A percentile compares a stretch with the other conserved stretches of the same genome.
These are phyloP conservation scores for Populus tomentosa DNA, from an alignment of 441 rosid genomes.

Conservation along the genomic window DNA sequence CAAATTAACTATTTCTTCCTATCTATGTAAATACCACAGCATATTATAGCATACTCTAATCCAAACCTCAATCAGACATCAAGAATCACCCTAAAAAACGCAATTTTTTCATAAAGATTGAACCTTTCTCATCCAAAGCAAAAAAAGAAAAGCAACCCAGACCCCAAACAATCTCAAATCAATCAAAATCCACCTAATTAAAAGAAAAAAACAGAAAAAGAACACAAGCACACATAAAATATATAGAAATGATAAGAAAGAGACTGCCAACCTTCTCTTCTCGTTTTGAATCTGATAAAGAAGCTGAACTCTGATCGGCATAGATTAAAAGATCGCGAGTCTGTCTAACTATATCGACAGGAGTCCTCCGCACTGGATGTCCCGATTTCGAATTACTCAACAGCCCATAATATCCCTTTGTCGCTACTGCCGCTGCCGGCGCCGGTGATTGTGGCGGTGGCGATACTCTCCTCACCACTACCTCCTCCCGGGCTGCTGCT, in stretches of 20 bases:
- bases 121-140: too few relatives aligned
- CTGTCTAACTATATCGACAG: constrained; percentile 78
- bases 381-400: too few relatives aligned
- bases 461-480: constrained; percentile 40
- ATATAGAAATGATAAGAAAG: not conserved
- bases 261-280: constrained; percentile 63
- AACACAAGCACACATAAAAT: not conserved
- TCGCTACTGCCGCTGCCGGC: constrained; percentile 20
- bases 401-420: constrained; percentile 6
- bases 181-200: too few relatives aligned
- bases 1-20: too few relatives aligned
- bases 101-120: too few relatives aligned
- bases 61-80: too few relatives aligned
- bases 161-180: too few relatives aligned
- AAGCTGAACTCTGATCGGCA: constrained; percentile 25
- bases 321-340: constrained; percentile 80
- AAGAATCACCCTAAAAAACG: too few relatives aligned
- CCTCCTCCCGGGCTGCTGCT: constrained; percentile 5
- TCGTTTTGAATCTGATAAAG: constrained; percentile 52
- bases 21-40: too few relatives aligned
- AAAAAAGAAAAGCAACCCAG: too few relatives aligned
- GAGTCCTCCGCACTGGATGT: constrained; percentile 39
- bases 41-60: too few relatives aligned
- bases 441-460: constrained; percentile 22
- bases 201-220: too few relatives aligned